Conservation (phyloP, 768 basidiomycete species). For the Pluteus cervinus region DNA sequence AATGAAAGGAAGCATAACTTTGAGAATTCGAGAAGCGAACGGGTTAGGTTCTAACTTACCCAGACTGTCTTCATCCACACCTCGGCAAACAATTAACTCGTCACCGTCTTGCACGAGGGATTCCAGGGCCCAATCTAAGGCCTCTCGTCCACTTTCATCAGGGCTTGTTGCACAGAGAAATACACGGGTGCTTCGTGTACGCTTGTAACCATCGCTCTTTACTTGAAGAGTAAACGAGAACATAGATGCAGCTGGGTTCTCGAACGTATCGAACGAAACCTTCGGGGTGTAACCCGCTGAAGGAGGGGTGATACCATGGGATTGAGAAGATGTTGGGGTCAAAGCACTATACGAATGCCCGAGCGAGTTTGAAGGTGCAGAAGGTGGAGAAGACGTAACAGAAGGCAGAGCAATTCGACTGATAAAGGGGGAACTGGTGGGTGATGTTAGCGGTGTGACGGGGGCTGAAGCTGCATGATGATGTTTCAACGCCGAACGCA, state of each 20-base stretch:
- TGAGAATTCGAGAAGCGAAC: background rate
- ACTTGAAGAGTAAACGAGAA: conserved; percentile 85
- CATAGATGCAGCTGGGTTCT: conserved; percentile 75
- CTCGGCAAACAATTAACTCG: conserved; percentile 87
- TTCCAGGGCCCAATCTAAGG: conserved; percentile 90
- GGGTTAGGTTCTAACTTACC: conserved; percentile 43
- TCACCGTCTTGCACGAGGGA: conserved; percentile 83
- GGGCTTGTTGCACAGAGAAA: conserved; percentile 86
- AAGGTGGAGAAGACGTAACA: background rate
- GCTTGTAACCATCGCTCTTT: conserved; percentile 75
- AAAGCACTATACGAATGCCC: conserved; percentile 1
- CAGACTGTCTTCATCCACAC: conserved; percentile 81
- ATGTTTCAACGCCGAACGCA: conserved; percentile 11
- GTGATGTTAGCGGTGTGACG: too few species aligned
- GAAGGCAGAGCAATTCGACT: background rate
- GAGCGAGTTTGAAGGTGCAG: conserved; percentile 1
- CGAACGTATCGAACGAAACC: conserved; percentile 86
- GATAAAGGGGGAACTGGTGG: background rate
- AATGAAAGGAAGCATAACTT: conserved; percentile 1
- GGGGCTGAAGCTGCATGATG: conserved; percentile 10
- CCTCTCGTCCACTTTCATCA: conserved; percentile 84
- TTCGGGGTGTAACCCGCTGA: conserved; percentile 49
- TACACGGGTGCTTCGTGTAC: conserved; percentile 73
- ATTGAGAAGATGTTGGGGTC: conserved; percentile 12
- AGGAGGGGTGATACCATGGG: conserved; percentile 10